phyloP scores from a whole-genome alignment of 2,329 filamentous ascomycete genomes.

The Trematosphaeria pertusa region DNA sequence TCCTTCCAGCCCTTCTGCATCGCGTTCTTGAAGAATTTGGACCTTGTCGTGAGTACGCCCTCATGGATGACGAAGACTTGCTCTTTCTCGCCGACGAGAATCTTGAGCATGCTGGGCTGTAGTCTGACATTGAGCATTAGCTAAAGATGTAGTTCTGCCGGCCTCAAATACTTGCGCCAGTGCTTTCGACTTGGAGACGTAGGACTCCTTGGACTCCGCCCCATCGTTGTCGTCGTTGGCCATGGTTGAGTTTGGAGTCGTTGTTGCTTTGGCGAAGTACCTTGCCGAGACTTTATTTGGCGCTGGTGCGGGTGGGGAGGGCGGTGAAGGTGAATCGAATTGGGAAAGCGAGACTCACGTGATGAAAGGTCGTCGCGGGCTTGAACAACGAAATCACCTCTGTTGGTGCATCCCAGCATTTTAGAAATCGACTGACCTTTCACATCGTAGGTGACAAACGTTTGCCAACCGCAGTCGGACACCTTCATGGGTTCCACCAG shows the following conservation, averaged over 20 bases:
- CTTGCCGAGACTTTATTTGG: too few relatives aligned
- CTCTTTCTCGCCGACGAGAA: constrained; percentile 4
- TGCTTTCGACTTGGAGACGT: neutral
- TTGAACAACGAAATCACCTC: too few relatives aligned
- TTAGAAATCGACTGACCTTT: too few relatives aligned
- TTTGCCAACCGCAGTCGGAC: too few relatives aligned
- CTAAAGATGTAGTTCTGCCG: neutral
- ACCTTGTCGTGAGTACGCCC: neutral
- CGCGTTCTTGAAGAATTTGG: constrained; percentile 14
- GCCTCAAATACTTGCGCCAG: neutral
- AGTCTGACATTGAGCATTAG: neutral
- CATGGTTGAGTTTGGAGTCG: neutral
- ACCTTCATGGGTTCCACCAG: too few relatives aligned
- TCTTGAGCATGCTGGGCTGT: neutral
- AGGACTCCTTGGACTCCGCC: neutral
- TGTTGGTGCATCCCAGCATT: too few relatives aligned
- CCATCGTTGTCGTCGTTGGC: neutral
- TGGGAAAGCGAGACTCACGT: too few relatives aligned
- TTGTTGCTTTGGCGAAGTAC: too few relatives aligned
- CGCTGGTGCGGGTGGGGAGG: too few relatives aligned
- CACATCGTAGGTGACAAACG: too few relatives aligned
- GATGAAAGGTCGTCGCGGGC: too few relatives aligned
- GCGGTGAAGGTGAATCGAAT: too few relatives aligned
- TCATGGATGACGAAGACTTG: constrained; percentile 7
- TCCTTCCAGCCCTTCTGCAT: constrained; percentile 11